Base-by-base conservation (phyloP, 208 protist species). In the Crithidia mellificae region DNA sequence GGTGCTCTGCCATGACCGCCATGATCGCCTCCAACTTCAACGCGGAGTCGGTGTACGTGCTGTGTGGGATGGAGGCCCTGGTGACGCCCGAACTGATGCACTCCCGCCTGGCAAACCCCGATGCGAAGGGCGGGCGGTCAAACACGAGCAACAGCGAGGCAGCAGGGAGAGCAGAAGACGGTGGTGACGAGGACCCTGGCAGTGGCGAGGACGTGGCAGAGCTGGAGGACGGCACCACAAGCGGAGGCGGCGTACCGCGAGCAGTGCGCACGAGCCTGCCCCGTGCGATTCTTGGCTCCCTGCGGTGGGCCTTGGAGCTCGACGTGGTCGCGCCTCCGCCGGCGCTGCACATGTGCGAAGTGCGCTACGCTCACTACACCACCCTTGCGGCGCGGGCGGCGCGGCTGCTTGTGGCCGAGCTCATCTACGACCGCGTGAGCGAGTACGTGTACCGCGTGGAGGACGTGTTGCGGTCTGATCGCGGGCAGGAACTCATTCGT, bases 391-490 rank as follows among this genome's bases (percentile, higher is more conserved):
- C 80, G 44, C 81, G 86, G 47, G 80, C 81, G 1, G 72, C 73
- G 47, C 81, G 79, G 12, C 68, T 83, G 27, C 57, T 93, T 8
- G 44, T 90, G 24, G 73, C 74, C 12, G 84, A 93, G 59, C 38
- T 90, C 36, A 44, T 84, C 6, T 80, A 74, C 54, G 68, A 39
- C 56, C 78, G 80, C 32, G 53, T 90, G 39, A 75, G 70, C 27
- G 84, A 93, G 75, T 90, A 86, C 59, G 80, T 93, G 6, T 61
- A 65, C 49, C 84, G 84, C 9, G 68, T 83, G 15, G 83, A 92
- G 61, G 72, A 55, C 0, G 63, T 91, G 25, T 63, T 81, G 78
- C 68, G 75, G 1, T 58, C 62, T 9, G 70, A 76, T 6, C 17
- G 3, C 22, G 61, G 59, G 6, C 12, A 11, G 41, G 34, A 68